These are phyloP conservation scores for Styphnolobium japonicum DNA, from an alignment of 306 rosid species.

Conservation along the genomic window DNA sequence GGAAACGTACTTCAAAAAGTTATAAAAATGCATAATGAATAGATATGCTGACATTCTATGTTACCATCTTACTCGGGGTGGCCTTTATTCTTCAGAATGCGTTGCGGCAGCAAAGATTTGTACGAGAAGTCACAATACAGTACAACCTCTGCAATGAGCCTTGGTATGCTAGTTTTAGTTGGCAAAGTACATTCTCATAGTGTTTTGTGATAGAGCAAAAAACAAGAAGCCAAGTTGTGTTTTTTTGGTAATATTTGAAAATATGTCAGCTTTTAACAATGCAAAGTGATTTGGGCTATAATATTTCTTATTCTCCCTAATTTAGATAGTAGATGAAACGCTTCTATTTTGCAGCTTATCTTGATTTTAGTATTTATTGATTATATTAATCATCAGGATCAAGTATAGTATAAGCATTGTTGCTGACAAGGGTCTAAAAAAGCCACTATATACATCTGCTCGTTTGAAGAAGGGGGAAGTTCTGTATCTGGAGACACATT, in stretches of 20 bases:
- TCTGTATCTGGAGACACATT: conserved; percentile 84
- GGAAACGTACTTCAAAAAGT: too few relatives aligned
- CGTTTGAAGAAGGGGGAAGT: conserved; percentile 98
- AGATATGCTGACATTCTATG: background rate
- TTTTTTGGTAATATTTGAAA: background rate
- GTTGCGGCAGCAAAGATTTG: conserved; percentile 79
- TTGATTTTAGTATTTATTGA: background rate
- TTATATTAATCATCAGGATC: conserved; percentile 56
- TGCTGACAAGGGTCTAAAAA: conserved; percentile 96
- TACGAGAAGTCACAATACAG: conserved; percentile 93
- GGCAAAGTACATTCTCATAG: background rate
- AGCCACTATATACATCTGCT: conserved; percentile 83
- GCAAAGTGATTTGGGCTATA: background rate
- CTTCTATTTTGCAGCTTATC: conserved; percentile 5
- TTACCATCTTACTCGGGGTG: conserved; percentile 20
- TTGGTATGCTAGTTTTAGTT: conserved; percentile 50
- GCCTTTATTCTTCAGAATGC: conserved; percentile 69
- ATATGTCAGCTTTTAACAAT: background rate
- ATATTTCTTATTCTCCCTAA: background rate
- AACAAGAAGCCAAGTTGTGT: background rate
- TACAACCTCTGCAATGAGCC: conserved; percentile 99
- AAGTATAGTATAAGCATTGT: conserved; percentile 96
- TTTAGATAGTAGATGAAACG: background rate
- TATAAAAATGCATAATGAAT: background rate
- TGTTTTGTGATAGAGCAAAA: background rate